Evolutionary conservation across 2,329 filamentous ascomycete species (phyloP).

Genomic region (Cytospora piceae): DNA sequence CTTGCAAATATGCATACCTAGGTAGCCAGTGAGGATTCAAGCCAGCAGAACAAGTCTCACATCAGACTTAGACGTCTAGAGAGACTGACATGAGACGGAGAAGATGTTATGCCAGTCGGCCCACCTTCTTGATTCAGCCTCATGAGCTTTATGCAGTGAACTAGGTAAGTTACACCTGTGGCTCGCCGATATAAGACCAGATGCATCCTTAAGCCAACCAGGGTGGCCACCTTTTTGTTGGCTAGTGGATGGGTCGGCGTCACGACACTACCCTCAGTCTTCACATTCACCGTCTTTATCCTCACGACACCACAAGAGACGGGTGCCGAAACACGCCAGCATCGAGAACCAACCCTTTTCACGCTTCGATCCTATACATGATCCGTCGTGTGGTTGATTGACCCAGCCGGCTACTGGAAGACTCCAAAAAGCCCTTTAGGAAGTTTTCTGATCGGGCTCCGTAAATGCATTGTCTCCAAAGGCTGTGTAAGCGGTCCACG

Average conservation of each 20-base stretch:
- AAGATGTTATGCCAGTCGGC: not conserved
- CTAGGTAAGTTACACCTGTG: not conserved
- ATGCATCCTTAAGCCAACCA: no score
- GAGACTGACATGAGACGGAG: slow-evolving; percentile 6
- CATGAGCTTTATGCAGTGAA: not conserved
- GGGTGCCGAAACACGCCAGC: not conserved
- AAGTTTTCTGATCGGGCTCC: no score
- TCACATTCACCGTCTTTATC: not conserved
- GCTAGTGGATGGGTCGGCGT: no score
- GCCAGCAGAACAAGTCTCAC: not conserved
- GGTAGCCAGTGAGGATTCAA: no score
- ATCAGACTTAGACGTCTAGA: not conserved
- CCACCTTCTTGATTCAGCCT: not conserved
- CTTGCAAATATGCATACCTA: no score
- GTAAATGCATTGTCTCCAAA: not conserved
- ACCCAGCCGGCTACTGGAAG: not conserved
- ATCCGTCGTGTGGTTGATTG: not conserved
- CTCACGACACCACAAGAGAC: not conserved
- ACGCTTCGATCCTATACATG: not conserved
- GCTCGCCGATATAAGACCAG: no score
- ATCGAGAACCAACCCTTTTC: no score
- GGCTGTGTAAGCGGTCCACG: not conserved
- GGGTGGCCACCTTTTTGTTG: no score
- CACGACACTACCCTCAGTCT: not conserved
- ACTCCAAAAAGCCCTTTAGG: no score